Base-by-base conservation (phyloP, 1,284 basidiomycete genomes). In the Exobasidium rhododendri region DNA sequence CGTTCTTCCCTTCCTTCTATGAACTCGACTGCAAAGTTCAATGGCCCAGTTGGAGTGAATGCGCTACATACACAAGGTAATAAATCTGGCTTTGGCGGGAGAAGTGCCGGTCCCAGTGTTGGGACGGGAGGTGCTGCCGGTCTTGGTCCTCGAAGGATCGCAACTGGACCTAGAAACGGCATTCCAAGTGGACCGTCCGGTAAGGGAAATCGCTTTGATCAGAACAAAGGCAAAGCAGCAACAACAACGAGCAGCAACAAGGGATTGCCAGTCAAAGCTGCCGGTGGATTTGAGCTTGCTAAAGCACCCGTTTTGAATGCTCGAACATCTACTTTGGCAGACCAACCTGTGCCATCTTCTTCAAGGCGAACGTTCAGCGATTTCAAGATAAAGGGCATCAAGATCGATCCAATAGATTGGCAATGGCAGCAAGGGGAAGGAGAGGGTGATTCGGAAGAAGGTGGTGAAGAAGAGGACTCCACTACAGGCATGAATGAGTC, bases 321-420 rank as follows among this genome's bases (percentile, higher is more conserved):
- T 26, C 24, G 17, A 54, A 49, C 28, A 17, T 29, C 20, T 7
- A 32, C 40, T 31, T 47, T 22, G 14, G 14, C 30, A 4, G 66
- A 67, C 22, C 29, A 28, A 13, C 40, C 61, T 13, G 61, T 56
- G 1, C 44, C 62, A 14, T 17, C 46, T n/a, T 31, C 29, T 50
- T 44, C 59, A 2, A 68, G 64, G 55, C 43, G 56, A 2, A 57
- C 61, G 6, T 73, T 64, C 46, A 67, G 66, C 43, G 73, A 74
- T 40, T 74, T 73, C 43, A 64, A 67, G 22, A 71, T 74, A 55
- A 52, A 58, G 1, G 62, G 62, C 22, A 29, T 74, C 1, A 66
- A 71, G 58, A 73, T 74, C 58, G 63, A 67, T 17, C 63, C 62
- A 40, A 62, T 74, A 17, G 60, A 62, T 14, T 74, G 73, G 73